Evolutionary conservation across 352 stramenopile genomes (phyloP).

Genomic region (Phytophthora citrophthora): DNA sequence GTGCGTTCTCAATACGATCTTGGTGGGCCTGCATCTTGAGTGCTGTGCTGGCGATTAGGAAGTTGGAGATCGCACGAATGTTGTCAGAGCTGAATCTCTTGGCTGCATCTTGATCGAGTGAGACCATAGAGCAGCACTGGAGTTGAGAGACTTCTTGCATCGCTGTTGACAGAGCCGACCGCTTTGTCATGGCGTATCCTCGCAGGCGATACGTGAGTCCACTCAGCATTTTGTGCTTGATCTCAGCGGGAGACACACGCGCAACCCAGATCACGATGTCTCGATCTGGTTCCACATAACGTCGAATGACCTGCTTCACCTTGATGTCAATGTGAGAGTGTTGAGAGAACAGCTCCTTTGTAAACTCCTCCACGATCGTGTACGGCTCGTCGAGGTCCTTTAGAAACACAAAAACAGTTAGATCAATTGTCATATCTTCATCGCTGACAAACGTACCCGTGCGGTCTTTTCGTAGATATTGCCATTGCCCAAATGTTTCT

Average conservation of each 20-base stretch:
- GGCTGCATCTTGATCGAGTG: constrained; percentile 30
- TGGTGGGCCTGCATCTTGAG: constrained; percentile 40
- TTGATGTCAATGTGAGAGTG: constrained; percentile 26
- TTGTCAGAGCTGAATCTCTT: constrained; percentile 23
- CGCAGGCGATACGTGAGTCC: constrained; percentile 35
- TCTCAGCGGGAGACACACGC: constrained; percentile 34
- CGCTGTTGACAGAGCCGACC: constrained; percentile 28
- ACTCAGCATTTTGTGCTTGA: constrained; percentile 26
- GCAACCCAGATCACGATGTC: constrained; percentile 38
- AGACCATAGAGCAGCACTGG: constrained; percentile 37
- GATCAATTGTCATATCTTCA: background rate
- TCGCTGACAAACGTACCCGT: constrained; percentile 5
- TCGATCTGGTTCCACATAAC: constrained; percentile 32
- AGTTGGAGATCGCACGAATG: constrained; percentile 40
- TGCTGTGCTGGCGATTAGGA: constrained; percentile 40
- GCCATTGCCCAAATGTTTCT: constrained; percentile 30
- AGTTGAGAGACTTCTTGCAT: constrained; percentile 26
- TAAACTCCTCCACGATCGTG: constrained; percentile 38
- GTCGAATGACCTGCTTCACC: constrained; percentile 33
- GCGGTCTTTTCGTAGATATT: constrained; percentile 34
- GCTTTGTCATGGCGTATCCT: constrained; percentile 41
- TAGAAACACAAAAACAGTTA: background rate
- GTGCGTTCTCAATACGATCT: constrained; percentile 48
- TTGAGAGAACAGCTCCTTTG: constrained; percentile 22
- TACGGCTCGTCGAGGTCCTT: constrained; percentile 38